Conservation (phyloP, 495 filamentous ascomycete genomes). For the Staphylotrichum longicolle region DNA sequence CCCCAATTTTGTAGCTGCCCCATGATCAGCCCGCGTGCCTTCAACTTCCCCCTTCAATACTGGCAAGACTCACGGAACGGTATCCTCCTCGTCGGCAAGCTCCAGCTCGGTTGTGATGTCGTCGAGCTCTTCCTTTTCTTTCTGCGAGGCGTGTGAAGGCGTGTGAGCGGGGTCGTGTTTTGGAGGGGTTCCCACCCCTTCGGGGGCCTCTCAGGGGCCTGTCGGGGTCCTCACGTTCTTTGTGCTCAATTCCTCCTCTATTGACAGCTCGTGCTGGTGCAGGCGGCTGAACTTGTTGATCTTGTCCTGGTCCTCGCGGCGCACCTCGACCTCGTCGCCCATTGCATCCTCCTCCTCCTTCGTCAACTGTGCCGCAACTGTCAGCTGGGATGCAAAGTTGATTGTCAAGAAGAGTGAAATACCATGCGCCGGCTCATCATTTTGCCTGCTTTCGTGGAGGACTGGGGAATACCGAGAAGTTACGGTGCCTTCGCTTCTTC, state of each 20-base stretch:
- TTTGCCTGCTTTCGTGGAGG: background rate
- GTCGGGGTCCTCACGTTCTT: constrained; percentile 61
- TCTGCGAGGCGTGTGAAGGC: constrained; percentile 54
- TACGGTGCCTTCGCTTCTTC: no score
- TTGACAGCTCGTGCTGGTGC: constrained; percentile 73
- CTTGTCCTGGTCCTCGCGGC: constrained; percentile 95
- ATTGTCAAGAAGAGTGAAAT: background rate
- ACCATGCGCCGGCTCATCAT: constrained; percentile 47
- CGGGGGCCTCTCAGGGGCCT: background rate
- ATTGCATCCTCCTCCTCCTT: constrained; percentile 82
- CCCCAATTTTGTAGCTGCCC: constrained; percentile 89
- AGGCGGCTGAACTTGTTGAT: constrained; percentile 97
- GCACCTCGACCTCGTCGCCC: constrained; percentile 81
- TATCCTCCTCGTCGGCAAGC: constrained; percentile 91
- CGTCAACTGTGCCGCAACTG: constrained; percentile 62
- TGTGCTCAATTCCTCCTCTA: constrained; percentile 77
- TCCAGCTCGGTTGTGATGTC: constrained; percentile 89
- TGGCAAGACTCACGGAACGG: constrained; percentile 65
- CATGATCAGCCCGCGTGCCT: constrained; percentile 19
- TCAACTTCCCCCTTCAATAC: background rate
- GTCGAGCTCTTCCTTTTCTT: constrained; percentile 97
- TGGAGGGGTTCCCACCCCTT: no score
- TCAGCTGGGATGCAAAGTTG: constrained; percentile 13
- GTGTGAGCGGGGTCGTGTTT: constrained; percentile 17
- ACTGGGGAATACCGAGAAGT: background rate